Percentiles rank a stretch among this genome's conserved stretches.
These are phyloP conservation scores for Hericium erinaceus DNA, from an alignment of 768 basidiomycete species.

Conservation along the genomic window DNA sequence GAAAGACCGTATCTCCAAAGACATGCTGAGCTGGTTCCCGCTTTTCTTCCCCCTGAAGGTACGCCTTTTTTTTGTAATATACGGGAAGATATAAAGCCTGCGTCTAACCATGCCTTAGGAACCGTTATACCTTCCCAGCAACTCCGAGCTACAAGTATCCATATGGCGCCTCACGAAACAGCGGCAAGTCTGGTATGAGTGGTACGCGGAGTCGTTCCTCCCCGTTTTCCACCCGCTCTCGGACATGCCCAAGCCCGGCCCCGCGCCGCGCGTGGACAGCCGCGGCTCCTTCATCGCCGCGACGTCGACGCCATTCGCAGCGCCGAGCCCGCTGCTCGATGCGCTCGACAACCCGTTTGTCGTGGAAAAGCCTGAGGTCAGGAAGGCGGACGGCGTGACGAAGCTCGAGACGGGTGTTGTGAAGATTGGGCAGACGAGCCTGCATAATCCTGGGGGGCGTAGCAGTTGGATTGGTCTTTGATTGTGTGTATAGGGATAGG, in stretches of 20 bases:
- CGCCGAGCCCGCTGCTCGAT: conserved; percentile 67
- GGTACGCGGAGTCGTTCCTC: conserved; percentile 92
- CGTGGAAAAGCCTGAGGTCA: conserved; percentile 12
- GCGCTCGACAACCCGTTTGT: conserved; percentile 37
- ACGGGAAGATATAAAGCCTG: neutral
- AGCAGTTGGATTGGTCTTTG: conserved; percentile 91
- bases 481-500: neutral
- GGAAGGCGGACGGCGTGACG: conserved; percentile 12
- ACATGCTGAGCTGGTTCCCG: conserved; percentile 99
- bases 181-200: conserved; percentile 96
- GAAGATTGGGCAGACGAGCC: conserved; percentile 89
- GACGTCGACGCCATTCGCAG: conserved; percentile 17
- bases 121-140: conserved; percentile 86
- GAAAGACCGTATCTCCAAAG: conserved; percentile 78
- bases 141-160: conserved; percentile 86
- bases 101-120: conserved; percentile 41
- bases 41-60: conserved; percentile 93
- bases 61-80: conserved; percentile 18
- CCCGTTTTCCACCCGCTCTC: conserved; percentile 38
- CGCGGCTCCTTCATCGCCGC: conserved; percentile 13
- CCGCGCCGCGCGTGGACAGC: conserved; percentile 14
- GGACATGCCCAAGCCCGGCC: conserved; percentile 22
- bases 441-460: conserved; percentile 87
- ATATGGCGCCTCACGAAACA: conserved; percentile 91
- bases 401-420: conserved; percentile 37